phyloP scores from a whole-genome alignment of 768 basidiomycete species.

The Auricularia heimuer region DNA sequence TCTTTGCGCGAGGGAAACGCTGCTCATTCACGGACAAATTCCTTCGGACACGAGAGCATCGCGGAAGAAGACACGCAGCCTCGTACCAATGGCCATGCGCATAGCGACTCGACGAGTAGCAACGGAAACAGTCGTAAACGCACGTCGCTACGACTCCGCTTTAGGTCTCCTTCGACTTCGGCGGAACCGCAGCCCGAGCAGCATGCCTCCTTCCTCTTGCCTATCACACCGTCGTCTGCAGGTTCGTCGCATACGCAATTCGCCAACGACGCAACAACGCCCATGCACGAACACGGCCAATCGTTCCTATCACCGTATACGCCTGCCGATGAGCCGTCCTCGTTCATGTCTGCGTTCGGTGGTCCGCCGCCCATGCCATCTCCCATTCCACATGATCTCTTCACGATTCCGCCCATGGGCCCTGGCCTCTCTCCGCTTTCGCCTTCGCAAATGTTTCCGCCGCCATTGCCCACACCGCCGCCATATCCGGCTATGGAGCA shows the following conservation, averaged over 20 bases:
- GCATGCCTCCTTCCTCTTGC: background rate
- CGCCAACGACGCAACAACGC: background rate
- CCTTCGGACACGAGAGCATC: background rate
- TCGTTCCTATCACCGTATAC: background rate
- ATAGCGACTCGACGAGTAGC: background rate
- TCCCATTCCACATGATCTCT: background rate
- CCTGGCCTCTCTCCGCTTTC: no score
- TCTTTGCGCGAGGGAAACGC: background rate
- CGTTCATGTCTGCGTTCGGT: background rate
- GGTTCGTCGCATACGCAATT: background rate
- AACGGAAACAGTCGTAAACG: background rate
- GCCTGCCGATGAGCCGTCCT: background rate
- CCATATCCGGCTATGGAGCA: background rate
- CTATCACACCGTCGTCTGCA: background rate
- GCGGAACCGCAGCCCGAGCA: background rate
- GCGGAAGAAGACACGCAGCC: background rate
- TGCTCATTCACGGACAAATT: background rate
- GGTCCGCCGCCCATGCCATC: background rate
- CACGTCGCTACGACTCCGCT: background rate
- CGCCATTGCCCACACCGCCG: background rate
- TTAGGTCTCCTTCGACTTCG: background rate
- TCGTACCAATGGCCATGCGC: background rate
- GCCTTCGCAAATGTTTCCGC: background rate
- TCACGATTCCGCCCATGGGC: background rate
- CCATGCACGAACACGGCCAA: background rate